These are phyloP conservation scores for Ophiostoma sp. DNA, from an alignment of 2,329 filamentous ascomycete species.

Conservation along the genomic window DNA sequence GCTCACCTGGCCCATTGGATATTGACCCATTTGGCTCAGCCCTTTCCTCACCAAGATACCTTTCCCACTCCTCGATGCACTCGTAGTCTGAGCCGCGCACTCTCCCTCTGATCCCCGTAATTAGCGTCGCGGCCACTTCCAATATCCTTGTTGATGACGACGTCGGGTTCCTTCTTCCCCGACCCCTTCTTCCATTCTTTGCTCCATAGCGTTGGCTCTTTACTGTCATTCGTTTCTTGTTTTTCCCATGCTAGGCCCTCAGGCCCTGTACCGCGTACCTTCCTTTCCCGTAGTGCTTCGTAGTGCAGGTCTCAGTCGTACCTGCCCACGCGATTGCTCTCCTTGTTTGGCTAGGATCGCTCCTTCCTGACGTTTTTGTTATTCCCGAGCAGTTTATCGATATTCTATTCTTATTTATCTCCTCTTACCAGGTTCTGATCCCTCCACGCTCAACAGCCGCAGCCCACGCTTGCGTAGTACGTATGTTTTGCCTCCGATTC, in stretches of 20 bases:
- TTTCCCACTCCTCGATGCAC: neutral
- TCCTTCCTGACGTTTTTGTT: neutral
- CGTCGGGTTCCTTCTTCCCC: neutral
- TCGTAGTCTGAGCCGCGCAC: neutral
- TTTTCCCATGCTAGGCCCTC: neutral
- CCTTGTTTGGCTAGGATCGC: conserved; percentile 12
- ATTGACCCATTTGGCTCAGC: too few species aligned
- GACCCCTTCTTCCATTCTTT: neutral
- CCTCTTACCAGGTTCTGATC: too few species aligned
- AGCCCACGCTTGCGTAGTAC: conserved; percentile 10
- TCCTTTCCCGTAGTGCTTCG: neutral
- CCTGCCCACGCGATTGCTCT: conserved; percentile 16
- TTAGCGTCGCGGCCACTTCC: conserved; percentile 2
- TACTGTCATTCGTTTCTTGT: neutral
- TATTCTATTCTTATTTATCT: neutral
- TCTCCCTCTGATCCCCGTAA: neutral
- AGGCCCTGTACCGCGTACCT: too few species aligned
- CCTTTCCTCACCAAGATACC: too few species aligned
- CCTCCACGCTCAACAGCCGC: neutral
- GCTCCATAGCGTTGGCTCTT: neutral
- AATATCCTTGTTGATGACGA: conserved; percentile 8
- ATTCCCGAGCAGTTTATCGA: neutral
- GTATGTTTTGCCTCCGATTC: conserved; percentile 1
- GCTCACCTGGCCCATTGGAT: too few species aligned
- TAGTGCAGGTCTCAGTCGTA: neutral